Percentiles rank a stretch among this genome's conserved stretches.
These are phyloP conservation scores for Mycena galopus DNA, from an alignment of 768 basidiomycete species.

Conservation along the genomic window DNA sequence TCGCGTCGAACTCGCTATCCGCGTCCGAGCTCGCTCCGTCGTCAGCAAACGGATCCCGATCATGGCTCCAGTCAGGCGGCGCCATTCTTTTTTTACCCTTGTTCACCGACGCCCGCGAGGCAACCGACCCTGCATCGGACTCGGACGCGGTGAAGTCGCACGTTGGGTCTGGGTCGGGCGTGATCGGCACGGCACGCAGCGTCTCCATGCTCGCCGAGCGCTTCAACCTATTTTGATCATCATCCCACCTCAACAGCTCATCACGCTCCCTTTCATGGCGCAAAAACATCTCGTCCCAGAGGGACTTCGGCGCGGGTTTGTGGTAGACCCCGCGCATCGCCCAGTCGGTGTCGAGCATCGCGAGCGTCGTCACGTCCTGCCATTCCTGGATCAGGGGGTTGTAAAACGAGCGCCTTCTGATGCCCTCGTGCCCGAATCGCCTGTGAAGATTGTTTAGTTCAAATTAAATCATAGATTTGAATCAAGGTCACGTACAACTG, in stretches of 20 bases:
- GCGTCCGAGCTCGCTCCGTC: constrained; percentile 26
- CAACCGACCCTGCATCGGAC: neutral
- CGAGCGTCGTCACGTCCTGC: constrained; percentile 73
- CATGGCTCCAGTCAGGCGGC: neutral
- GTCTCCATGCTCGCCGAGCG: constrained; percentile 60
- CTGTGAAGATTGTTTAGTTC: constrained; percentile 42
- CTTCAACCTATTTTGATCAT: constrained; percentile 42
- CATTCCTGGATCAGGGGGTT: constrained; percentile 59
- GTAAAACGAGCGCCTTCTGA: constrained; percentile 66
- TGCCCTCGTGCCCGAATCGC: constrained; percentile 76
- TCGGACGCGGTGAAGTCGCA: too few relatives aligned
- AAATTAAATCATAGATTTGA: neutral
- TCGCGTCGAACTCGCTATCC: constrained; percentile 17
- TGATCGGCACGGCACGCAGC: constrained; percentile 41
- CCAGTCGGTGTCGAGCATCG: constrained; percentile 75
- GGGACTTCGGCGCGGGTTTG: constrained; percentile 50
- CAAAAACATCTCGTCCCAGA: constrained; percentile 74
- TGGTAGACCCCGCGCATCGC: constrained; percentile 48
- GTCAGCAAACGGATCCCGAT: constrained; percentile 13
- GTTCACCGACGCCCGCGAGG: neutral
- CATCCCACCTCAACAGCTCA: constrained; percentile 67
- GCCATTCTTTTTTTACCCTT: constrained; percentile 28
- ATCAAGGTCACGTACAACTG: constrained; percentile 46
- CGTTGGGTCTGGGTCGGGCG: neutral
- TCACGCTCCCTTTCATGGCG: constrained; percentile 72